Evolutionary conservation across 1,139 yeast genomes (phyloP).

Genomic region (Debaryomycetaceae sp.): DNA sequence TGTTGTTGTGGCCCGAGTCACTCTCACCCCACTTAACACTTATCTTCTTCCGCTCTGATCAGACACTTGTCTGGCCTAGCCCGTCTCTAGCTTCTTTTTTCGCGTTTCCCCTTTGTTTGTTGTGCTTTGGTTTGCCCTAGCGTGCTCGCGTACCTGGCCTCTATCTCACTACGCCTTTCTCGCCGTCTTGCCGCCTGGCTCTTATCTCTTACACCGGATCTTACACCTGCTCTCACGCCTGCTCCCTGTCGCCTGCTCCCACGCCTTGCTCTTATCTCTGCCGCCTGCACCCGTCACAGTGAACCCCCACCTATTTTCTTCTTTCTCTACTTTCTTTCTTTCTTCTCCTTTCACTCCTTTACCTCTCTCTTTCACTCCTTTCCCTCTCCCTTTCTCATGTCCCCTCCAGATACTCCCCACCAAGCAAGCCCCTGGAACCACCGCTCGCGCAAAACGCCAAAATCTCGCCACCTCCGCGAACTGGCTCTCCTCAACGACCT

Average conservation of each 20-base stretch:
- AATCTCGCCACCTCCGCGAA: not conserved
- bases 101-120: too few relatives aligned
- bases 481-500: not conserved
- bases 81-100: too few relatives aligned
- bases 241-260: not conserved
- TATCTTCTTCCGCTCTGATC: too few relatives aligned
- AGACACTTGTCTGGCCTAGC: too few relatives aligned
- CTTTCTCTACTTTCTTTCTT: not conserved
- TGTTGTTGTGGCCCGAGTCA: too few relatives aligned
- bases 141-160: too few relatives aligned
- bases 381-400: not conserved
- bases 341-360: not conserved
- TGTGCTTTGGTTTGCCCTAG: too few relatives aligned
- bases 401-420: not conserved
- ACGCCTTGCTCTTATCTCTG: not conserved
- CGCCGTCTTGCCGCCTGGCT: not conserved
- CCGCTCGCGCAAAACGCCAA: not conserved
- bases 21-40: too few relatives aligned
- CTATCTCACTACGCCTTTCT: too few relatives aligned
- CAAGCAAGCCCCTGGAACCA: conserved; percentile 2
- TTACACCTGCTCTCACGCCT: not conserved
- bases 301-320: not conserved
- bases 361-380: not conserved
- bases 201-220: not conserved
- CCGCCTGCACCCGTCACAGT: not conserved